phyloP scores from a whole-genome alignment of 2,329 filamentous ascomycete genomes.

The Chlorencoelia australis region DNA sequence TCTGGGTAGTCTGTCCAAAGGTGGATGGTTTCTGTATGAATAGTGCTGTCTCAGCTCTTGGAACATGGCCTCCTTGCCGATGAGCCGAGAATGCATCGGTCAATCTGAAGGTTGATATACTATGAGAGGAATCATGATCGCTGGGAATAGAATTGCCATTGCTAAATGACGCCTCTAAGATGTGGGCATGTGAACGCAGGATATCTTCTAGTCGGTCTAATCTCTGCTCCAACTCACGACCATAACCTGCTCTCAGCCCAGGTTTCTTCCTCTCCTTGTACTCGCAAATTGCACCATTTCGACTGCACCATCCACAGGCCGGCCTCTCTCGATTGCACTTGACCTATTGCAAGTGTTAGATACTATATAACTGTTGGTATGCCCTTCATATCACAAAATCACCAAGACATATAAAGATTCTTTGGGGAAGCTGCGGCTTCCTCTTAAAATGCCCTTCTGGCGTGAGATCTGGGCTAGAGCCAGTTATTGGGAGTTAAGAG shows the following conservation, averaged over 20 bases:
- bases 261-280: slow-evolving; percentile 63
- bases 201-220: slow-evolving; percentile 61
- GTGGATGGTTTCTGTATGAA: slow-evolving; percentile 50
- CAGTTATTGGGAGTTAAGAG: no score
- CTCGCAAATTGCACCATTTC: slow-evolving; percentile 53
- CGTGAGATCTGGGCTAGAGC: no score
- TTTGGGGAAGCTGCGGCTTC: no score
- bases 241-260: slow-evolving; percentile 54
- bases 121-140: slow-evolving; percentile 46
- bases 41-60: slow-evolving; percentile 49
- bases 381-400: background rate
- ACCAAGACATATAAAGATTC: no score
- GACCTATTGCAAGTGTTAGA: no score
- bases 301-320: slow-evolving; percentile 57
- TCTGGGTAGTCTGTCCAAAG: slow-evolving; percentile 37
- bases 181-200: slow-evolving; percentile 53
- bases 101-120: slow-evolving; percentile 38
- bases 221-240: slow-evolving; percentile 62
- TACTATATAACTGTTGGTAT: no score
- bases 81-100: slow-evolving; percentile 31
- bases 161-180: slow-evolving; percentile 49
- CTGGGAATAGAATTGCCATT: slow-evolving; percentile 36
- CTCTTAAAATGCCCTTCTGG: no score
- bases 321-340: slow-evolving; percentile 71
- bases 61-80: slow-evolving; percentile 29